Conservation (phyloP, 768 basidiomycete genomes). For the Agaricus subrufescens region DNA sequence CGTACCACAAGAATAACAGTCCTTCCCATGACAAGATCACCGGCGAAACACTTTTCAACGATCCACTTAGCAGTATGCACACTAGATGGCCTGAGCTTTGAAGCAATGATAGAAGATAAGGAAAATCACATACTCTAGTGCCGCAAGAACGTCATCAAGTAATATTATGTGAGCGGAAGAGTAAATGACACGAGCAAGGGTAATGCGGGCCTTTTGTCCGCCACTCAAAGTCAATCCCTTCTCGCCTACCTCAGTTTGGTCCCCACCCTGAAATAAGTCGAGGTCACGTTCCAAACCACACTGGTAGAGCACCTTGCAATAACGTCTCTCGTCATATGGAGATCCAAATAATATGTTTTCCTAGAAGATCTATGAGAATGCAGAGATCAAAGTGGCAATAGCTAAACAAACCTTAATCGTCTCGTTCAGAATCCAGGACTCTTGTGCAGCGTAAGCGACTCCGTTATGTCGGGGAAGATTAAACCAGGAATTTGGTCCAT, state of each 20-base stretch:
- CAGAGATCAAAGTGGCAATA: no score
- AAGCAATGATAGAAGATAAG: background rate
- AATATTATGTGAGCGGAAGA: slow-evolving; percentile 56
- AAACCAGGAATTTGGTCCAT: slow-evolving; percentile 53
- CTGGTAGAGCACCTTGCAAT: slow-evolving; percentile 57
- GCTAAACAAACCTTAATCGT: slow-evolving; percentile 40
- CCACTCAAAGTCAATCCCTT: slow-evolving; percentile 52
- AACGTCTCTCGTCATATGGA: slow-evolving; percentile 70
- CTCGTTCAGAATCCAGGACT: slow-evolving; percentile 82
- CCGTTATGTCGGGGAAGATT: slow-evolving; percentile 65
- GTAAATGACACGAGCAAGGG: slow-evolving; percentile 42
- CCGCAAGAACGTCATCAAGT: slow-evolving; percentile 72
- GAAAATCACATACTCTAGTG: slow-evolving; percentile 38
- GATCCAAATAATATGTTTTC: slow-evolving; percentile 77
- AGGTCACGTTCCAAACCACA: slow-evolving; percentile 73
- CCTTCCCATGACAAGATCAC: slow-evolving; percentile 71
- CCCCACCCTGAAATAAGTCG: slow-evolving; percentile 62
- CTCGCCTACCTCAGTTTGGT: slow-evolving; percentile 68
- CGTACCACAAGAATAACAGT: slow-evolving; percentile 79
- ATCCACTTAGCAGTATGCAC: slow-evolving; percentile 76
- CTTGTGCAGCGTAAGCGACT: slow-evolving; percentile 78
- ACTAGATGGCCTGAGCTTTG: slow-evolving; percentile 13
- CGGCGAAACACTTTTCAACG: slow-evolving; percentile 72
- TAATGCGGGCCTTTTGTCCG: slow-evolving; percentile 34
- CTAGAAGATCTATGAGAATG: no score